Percentiles rank a stretch among this genome's conserved stretches.
phyloP scores from a whole-genome alignment of 2,329 filamentous ascomycete genomes.

The Fusarium incarnatum region DNA sequence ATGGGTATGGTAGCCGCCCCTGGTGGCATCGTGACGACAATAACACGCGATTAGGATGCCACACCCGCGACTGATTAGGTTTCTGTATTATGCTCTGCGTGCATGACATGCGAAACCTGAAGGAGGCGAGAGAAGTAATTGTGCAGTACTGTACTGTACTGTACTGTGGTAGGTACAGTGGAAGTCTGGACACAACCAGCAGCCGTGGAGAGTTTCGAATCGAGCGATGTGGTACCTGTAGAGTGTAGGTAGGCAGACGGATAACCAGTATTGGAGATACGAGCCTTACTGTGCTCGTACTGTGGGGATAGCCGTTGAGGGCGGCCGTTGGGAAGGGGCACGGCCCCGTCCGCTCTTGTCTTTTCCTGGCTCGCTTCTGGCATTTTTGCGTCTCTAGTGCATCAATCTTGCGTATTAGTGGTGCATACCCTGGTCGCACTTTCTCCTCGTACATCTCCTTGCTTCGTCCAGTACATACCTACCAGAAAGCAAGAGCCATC shows the following conservation, averaged over 20 bases:
- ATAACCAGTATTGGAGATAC: slow-evolving; percentile 24
- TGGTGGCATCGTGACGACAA: slow-evolving; percentile 43
- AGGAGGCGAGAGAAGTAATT: slow-evolving; percentile 28
- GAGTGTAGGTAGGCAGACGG: neutral
- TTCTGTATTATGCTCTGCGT: slow-evolving; percentile 37
- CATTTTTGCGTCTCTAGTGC: slow-evolving; percentile 33
- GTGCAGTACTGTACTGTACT: neutral
- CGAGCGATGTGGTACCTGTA: slow-evolving; percentile 15
- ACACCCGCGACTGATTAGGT: slow-evolving; percentile 45
- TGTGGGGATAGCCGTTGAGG: slow-evolving; percentile 45
- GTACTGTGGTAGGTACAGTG: neutral
- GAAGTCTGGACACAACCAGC: slow-evolving; percentile 10
- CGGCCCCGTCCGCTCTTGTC: slow-evolving; percentile 45
- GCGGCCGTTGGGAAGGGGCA: slow-evolving; percentile 47
- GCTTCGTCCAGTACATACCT: slow-evolving; percentile 19
- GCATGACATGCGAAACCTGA: slow-evolving; percentile 44
- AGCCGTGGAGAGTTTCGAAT: slow-evolving; percentile 22
- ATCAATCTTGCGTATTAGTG: slow-evolving; percentile 27
- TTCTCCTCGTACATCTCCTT: slow-evolving; percentile 35
- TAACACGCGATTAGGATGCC: slow-evolving; percentile 46
- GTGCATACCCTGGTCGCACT: slow-evolving; percentile 14
- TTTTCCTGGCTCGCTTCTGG: slow-evolving; percentile 42
- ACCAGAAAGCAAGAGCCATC: slow-evolving; percentile 11
- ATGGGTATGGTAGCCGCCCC: slow-evolving; percentile 27
- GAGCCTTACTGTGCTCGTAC: slow-evolving; percentile 29